phyloP scores from a whole-genome alignment of 2,329 filamentous ascomycete species.

The Neonectria coccinea region DNA sequence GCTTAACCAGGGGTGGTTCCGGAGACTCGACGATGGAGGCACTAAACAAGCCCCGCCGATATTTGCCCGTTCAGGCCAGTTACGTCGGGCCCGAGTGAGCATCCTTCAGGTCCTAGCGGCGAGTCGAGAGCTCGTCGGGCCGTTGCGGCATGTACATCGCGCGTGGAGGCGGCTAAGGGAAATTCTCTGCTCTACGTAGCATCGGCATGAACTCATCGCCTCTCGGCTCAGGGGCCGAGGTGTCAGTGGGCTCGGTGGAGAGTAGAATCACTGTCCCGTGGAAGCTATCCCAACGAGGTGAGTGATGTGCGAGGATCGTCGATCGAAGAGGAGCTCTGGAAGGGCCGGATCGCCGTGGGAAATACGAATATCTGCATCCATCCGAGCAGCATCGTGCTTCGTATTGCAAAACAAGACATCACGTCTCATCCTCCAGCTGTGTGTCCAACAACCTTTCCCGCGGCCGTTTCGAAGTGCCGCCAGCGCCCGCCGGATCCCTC shows the following conservation, averaged over 20 bases:
- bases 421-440: no score
- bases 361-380: background rate
- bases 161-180: background rate
- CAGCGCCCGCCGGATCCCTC: background rate
- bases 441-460: background rate
- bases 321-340: background rate
- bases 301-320: conserved; percentile 4
- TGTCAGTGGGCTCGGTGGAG: background rate
- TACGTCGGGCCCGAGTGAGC: background rate
- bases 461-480: background rate
- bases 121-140: background rate
- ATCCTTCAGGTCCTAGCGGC: background rate
- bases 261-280: background rate
- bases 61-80: background rate
- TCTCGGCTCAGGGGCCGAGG: background rate
- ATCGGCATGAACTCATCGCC: background rate
- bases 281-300: conserved; percentile 2
- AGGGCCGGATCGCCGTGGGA: background rate
- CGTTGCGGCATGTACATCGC: background rate
- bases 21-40: background rate
- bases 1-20: background rate
- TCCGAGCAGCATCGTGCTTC: background rate
- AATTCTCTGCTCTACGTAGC: background rate
- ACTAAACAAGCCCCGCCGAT: background rate
- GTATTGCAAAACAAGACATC: background rate